A percentile compares a stretch with the other conserved stretches of the same genome.
Evolutionary conservation across 2,329 filamentous ascomycete species (phyloP).

Genomic region (Cladosporium sphaerospermum): DNA sequence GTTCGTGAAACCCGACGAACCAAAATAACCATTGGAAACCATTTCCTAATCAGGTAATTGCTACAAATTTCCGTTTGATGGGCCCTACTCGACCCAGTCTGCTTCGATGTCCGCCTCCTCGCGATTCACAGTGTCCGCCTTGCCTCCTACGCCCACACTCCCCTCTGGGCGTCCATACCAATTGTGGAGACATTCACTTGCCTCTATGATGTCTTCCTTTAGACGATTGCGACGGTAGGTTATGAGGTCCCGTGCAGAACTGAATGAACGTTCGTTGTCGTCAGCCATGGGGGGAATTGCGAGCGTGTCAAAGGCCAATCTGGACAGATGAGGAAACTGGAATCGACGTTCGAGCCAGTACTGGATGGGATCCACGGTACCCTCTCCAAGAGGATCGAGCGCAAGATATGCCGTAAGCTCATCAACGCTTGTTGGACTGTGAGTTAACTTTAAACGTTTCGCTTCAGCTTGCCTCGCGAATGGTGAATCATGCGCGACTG

Average conservation of each 20-base stretch:
- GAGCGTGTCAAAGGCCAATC: background rate
- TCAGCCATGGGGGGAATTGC: background rate
- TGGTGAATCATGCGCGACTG: background rate
- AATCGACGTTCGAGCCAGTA: background rate
- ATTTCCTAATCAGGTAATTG: slow-evolving; percentile 27
- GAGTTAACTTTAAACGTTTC: background rate
- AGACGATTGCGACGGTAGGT: background rate
- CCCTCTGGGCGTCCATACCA: background rate
- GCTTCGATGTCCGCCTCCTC: background rate
- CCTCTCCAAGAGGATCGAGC: background rate
- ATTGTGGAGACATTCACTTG: background rate
- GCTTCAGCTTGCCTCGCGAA: background rate
- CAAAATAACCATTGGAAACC: background rate
- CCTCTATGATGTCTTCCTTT: background rate
- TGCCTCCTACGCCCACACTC: background rate
- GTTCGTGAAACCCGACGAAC: background rate
- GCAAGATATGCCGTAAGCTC: background rate
- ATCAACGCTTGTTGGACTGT: background rate
- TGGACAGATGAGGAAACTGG: background rate
- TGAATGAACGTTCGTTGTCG: background rate
- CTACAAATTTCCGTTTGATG: slow-evolving; percentile 25
- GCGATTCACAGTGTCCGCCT: background rate
- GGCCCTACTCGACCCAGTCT: background rate
- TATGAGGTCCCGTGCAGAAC: background rate
- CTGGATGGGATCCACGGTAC: background rate